These are phyloP conservation scores for Xylariaceae sp. DNA, from an alignment of 2,329 filamentous ascomycete species.

Conservation along the genomic window DNA sequence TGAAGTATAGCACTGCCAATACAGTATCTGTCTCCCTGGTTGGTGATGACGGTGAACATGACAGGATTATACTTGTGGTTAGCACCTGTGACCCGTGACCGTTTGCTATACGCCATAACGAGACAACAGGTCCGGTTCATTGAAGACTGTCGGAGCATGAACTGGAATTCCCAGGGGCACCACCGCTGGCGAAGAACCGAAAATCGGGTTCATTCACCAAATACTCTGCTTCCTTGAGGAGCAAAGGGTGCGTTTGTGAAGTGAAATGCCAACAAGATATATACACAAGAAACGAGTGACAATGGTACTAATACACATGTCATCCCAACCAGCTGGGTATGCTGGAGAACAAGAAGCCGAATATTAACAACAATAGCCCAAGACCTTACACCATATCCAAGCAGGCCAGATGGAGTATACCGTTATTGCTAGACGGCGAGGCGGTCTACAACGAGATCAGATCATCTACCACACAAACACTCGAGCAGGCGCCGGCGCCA, in stretches of 20 bases:
- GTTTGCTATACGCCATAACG: background rate
- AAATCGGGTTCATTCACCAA: background rate
- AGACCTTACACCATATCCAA: background rate
- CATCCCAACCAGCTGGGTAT: background rate
- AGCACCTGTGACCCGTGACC: background rate
- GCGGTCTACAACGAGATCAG: conserved; percentile 4
- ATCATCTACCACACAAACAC: conserved; percentile 36
- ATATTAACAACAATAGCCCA: background rate
- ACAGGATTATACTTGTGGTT: background rate
- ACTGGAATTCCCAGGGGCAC: background rate
- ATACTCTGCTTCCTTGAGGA: background rate
- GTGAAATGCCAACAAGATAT: background rate
- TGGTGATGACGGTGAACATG: background rate
- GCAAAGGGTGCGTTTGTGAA: background rate
- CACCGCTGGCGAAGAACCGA: background rate
- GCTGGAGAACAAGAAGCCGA: too few relatives aligned
- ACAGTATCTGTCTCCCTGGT: background rate
- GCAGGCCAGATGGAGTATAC: background rate
- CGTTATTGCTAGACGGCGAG: background rate
- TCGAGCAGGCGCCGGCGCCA: conserved; percentile 23
- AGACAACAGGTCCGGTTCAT: background rate
- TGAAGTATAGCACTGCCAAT: background rate
- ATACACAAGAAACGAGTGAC: background rate
- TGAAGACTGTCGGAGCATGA: background rate
- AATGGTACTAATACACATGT: background rate